Base-by-base conservation (phyloP, 2,329 filamentous ascomycete genomes). In the Sarocladiaceae sp. region DNA sequence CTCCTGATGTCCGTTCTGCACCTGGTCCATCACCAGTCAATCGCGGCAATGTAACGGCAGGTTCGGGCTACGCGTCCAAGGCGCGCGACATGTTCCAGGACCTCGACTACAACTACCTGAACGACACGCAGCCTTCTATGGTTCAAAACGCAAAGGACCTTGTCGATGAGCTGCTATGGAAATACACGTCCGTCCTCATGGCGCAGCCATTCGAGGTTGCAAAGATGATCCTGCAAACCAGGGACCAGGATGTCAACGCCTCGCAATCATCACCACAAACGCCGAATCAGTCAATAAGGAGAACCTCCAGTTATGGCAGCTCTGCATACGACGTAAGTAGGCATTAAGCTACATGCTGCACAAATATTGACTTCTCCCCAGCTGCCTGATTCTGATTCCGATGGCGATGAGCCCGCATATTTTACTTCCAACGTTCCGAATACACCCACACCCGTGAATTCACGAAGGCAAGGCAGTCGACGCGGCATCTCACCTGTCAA, bases 181-280 rank as follows among this genome's bases (percentile, higher is more conserved):
- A 94, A 66, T 99, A 99, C 72, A 87, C 86, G 13, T 90, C 87
- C 53, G 86, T 96, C 22, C 70, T 97, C 63, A 85, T 96, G 66
- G 88, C 90, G 51, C 94, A 99, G 71, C 94, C 94, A 13, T 97
- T 99, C 68, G 94, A 97, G 75, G 92, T 97, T 53, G 91, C 93
- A 64, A 97, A 97, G 78, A 94, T 87, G 13, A 82, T 97, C 52
- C 73, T 99, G 60, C 94, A 99, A 71, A 83, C 91, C 50, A 83
- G 78, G 58, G 71, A 69, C 56, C 80, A 84, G 60, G 79, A 80
- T 58, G 75, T 75, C 50, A 60, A 71, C 31, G 74, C 73, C 36
- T 55, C 59, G 10, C 50, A 64, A 33, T 53, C 58, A 15, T 53
- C 59, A 17, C 55, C 57, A n/a, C 59, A 37, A 5, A 47, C 63